Base-by-base conservation (phyloP, 805 yeast genomes). In the Kurtzmaniella cleridarum region DNA sequence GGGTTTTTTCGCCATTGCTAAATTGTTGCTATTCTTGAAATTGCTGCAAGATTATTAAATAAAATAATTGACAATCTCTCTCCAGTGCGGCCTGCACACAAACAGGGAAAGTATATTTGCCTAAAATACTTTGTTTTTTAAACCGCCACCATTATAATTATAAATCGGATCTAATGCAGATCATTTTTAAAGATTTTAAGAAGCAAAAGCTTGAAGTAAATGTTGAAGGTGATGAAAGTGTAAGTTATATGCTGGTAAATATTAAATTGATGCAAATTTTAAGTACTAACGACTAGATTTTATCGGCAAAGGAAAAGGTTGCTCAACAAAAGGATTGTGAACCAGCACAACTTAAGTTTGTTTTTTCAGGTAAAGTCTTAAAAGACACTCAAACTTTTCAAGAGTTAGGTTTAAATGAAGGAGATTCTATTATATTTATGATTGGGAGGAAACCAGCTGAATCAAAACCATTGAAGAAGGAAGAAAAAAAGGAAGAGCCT, bases 341-440 rank as follows among this genome's bases (percentile, higher is more conserved):
- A 17, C 74, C 79, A 2, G 61, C 76, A 2, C 90, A 82, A 54
- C 79, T 91, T 58, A 91, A 90, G 66, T 78, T 93, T 55, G 95
- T 93, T 44, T 93, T 83, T 60, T 88, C 97, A 1, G 96, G 85
- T 36, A 89, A 89, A 57, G 91, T 93, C 32, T 77, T 93, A 36
- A 87, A 78, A 53, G 95, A 93, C 66, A 85, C 77, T 34, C 84
- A 87, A 55, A 72, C 84, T 2, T 71, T 91, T 42, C 83, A 74
- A 36, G 72, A 75, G 6, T 82, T 80, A 59, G 84, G 84, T 47
- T 75, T 91, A 50, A 87, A 88, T 59, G 90, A 83, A 27, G 81
- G 81, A 42, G 96, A 88, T 53, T 91, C 89, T 51, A 79, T 93
- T 39, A 90, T 93, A 41, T 91, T 89, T 61, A 91, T 93, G 98